phyloP scores from a whole-genome alignment of 306 rosid species.

The Psophocarpus tetragonolobus region DNA sequence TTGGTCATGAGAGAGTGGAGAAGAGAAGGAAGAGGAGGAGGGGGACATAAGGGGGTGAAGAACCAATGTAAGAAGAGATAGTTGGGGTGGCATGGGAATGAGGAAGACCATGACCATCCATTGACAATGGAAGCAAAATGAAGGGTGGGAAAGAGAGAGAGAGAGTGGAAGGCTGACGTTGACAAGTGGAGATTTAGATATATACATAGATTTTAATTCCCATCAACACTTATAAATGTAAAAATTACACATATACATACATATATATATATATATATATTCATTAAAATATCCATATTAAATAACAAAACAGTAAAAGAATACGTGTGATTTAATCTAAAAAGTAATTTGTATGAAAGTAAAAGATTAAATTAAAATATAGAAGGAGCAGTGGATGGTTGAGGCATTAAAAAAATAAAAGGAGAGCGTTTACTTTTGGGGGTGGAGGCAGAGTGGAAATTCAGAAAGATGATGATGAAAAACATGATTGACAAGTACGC shows the following conservation, averaged over 20 bases:
- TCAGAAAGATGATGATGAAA: conserved; percentile 21
- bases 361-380: neutral
- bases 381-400: conserved; percentile 12
- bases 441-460: conserved; percentile 43
- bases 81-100: conserved; percentile 45
- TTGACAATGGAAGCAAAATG: conserved; percentile 41
- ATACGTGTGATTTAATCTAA: no score
- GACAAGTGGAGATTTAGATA: conserved; percentile 35
- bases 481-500: conserved; percentile 35
- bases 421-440: conserved; percentile 54
- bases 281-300: no score
- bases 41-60: conserved; percentile 39
- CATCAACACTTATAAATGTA: neutral
- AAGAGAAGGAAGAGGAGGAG: neutral
- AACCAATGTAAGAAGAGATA: conserved; percentile 40
- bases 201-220: neutral
- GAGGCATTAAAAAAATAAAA: conserved; percentile 2
- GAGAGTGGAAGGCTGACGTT: conserved; percentile 43
- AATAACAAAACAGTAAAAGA: no score
- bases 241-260: no score
- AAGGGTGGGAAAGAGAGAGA: conserved; percentile 15
- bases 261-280: no score
- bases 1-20: conserved; percentile 28
- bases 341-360: no score
- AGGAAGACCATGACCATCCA: conserved; percentile 48